Percentiles rank a stretch among this genome's conserved stretches.
phyloP scores from a whole-genome alignment of 2,329 filamentous ascomycete species.

The Leptographium procerum region DNA sequence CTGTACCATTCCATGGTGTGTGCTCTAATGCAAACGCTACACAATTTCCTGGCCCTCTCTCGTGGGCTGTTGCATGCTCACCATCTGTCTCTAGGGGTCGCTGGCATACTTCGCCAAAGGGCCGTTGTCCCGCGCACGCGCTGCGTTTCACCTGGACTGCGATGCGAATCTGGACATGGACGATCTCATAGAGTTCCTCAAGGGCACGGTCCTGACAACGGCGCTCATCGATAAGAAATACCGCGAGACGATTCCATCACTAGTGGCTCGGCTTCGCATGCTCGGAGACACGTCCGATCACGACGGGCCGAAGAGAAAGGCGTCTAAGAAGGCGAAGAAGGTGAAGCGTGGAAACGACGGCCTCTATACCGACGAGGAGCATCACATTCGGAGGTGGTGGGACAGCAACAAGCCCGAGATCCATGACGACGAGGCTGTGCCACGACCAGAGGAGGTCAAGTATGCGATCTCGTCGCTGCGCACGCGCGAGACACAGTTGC shows the following conservation, averaged over 20 bases:
- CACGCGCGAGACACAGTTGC: conserved; percentile 66
- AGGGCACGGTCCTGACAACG: conserved; percentile 53
- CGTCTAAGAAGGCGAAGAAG: conserved; percentile 33
- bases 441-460: conserved; percentile 43
- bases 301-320: conserved; percentile 23
- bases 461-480: conserved; percentile 55
- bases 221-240: conserved; percentile 70
- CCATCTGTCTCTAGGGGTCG: conserved; percentile 51
- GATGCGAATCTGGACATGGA: conserved; percentile 48
- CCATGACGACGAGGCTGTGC: conserved; percentile 33
- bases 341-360: conserved; percentile 57
- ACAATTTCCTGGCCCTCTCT: background rate
- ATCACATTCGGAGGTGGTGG: conserved; percentile 62
- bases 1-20: conserved; percentile 53
- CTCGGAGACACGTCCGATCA: conserved; percentile 45
- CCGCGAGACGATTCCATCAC: conserved; percentile 53
- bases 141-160: conserved; percentile 53
- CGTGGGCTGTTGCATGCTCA: background rate
- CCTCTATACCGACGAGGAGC: conserved; percentile 55
- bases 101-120: conserved; percentile 78
- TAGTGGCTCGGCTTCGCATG: conserved; percentile 46
- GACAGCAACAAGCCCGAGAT: conserved; percentile 38
- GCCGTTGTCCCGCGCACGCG: conserved; percentile 62
- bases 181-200: conserved; percentile 58
- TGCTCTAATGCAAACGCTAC: too few relatives aligned